Base-by-base conservation (phyloP, 352 stramenopile species). In the Phytopythium chamaehyphon region DNA sequence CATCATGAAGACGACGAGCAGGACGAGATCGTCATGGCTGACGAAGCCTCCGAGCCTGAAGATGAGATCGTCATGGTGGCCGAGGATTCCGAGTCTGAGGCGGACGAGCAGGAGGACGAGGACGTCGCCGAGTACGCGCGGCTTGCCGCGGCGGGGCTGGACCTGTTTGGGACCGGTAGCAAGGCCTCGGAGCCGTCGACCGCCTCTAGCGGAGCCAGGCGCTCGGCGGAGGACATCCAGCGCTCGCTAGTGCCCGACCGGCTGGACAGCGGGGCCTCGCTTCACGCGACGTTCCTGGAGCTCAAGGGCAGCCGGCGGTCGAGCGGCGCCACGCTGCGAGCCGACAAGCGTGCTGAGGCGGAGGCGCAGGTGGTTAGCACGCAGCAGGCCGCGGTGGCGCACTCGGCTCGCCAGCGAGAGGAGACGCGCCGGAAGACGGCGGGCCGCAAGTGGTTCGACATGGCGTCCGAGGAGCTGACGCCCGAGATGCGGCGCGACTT, bases 391-490 rank as follows among this genome's bases (percentile, higher is more conserved):
- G 62, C 58, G 9, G 48, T 74, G 6, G 71, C 68, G 2, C 67
- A 78, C 28, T 69, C 76, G 42, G 69, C 71, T 24, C 59, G 62
- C 19, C 78, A 93, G 54, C 78, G 76, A 14, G 58, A 50, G 2
- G 76, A 89, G 51, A 59, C 69, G 24, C 59, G 65, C 47, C 70
- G 72, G 40, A 80, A 67, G n/a, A 73, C 70, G 12, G 83, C 80
- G 1, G 77, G 85, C 4, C 68, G 73, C 28, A 87, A 93, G 40
- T 98, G 92, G 92, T 98, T 98, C 59, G 78, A 83, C 64, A 98
- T 98, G 76, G 64, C 68, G 39, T 90, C 89, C 9, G 79, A 96
- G 18, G 77, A 95, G 40, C 86, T 97, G 69, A 96, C 90, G 15
- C 70, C 86, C 10, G 78, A 96, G 28, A 69, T 90, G 15, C 88